Base-by-base conservation (phyloP, 2,329 filamentous ascomycete species). In the Blastomyces percursus region DNA sequence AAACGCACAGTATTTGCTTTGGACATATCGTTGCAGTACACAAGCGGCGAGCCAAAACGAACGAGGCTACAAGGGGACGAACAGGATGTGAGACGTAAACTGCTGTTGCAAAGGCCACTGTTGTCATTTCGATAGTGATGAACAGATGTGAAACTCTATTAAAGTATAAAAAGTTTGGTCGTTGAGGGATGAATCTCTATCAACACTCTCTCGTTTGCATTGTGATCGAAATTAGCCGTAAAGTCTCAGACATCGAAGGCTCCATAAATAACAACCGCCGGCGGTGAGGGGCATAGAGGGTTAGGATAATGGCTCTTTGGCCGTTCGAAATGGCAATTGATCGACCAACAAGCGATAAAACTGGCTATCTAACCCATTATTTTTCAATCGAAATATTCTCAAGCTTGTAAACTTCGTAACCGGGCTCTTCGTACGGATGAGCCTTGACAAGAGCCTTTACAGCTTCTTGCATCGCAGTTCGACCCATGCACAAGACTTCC, bases 401-500 rank as follows among this genome's bases (percentile, higher is more conserved):
- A 68, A 77, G 70, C 64, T 72, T 76, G 65, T 75, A 75, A 27
- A 79, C 77, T 64, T 77, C 76, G 69, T 78, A 77, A 14, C 73
- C 75, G 30, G 76, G 74, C 65, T 77, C 75, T 61, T 79, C 77
- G 66, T 79, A 79, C 5, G 77, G 77, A 72, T 79, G 77, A n/a
- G 74, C 73, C 63, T 71, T 70, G 30, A 75, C 64, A 67, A 79
- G 66, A 46, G 71, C 76, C 64, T 74, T 66, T 19, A 79, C 77
- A 2, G 77, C 76, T 46, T 71, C 66, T 38, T 71, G 59, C 72
- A 76, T 74, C 11, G 74, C 67, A 55, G 70, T 66, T 59, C 70
- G 71, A 3, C 76, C 77, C 35, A 78, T 62, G 63, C 77, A 77
- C 63, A 79, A 69, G 52, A 78, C 68, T 68, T 79, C 77, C 35